phyloP scores from a whole-genome alignment of 2,329 filamentous ascomycete genomes.

The Coniochaeta prunicola region DNA sequence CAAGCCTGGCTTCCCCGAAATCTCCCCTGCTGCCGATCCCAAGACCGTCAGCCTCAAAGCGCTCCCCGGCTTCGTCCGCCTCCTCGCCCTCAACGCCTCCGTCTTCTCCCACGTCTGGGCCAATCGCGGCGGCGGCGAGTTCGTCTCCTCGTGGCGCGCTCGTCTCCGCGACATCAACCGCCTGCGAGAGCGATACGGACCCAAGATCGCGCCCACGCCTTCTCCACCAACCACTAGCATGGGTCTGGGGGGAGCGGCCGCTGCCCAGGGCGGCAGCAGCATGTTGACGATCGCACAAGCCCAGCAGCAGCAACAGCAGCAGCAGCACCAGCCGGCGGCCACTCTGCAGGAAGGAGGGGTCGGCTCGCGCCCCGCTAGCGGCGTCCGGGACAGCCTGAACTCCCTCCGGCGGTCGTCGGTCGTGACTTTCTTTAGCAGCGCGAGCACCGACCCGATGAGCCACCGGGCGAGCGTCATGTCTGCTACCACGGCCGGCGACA shows the following conservation, averaged over 20 bases:
- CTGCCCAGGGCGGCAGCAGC: background rate
- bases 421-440: conserved; percentile 55
- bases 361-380: conserved; percentile 33
- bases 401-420: conserved; percentile 57
- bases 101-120: conserved; percentile 92
- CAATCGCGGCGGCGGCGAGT: conserved; percentile 67
- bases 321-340: conserved; percentile 2
- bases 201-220: conserved; percentile 27
- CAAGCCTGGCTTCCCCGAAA: conserved; percentile 81
- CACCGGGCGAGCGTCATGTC: conserved; percentile 54
- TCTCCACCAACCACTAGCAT: conserved; percentile 22
- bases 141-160: conserved; percentile 84
- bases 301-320: conserved; percentile 2
- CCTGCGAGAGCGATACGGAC: conserved; percentile 62
- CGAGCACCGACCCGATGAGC: conserved; percentile 39
- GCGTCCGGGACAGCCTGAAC: conserved; percentile 53
- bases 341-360: background rate
- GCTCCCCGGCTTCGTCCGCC: conserved; percentile 76
- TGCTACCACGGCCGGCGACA: conserved; percentile 45
- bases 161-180: conserved; percentile 78
- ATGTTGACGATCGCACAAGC: background rate
- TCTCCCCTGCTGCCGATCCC: conserved; percentile 80
- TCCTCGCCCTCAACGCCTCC: conserved; percentile 85
- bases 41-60: conserved; percentile 83
- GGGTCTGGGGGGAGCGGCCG: conserved; percentile 18